Evolutionary conservation across 2,329 filamentous ascomycete genomes (phyloP), one percentile per base, ranked within the genome.

Genomic region (Aspergillaceae sp.): DNA sequence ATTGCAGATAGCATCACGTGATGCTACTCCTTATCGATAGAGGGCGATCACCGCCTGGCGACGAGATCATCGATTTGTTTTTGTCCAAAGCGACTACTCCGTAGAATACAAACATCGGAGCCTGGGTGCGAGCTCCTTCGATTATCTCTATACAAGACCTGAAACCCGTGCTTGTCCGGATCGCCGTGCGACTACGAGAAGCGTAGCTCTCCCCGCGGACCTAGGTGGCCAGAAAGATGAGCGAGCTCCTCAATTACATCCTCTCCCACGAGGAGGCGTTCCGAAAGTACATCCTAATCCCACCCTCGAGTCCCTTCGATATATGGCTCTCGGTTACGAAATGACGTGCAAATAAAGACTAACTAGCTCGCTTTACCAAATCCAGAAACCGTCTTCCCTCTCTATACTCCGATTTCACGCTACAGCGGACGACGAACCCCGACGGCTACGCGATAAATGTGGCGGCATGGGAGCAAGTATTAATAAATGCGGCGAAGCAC

Each of bases 391-490:
- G 89, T 42, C 76, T 95, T 8, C 83, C 87, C 8, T 90, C 88
- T 4, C 80, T 95, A 40, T 95, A 94, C 70, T 90, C 88, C 41
- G 89, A 95, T 64, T 94, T 95, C 61, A 75, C 80, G 34, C 69
- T 79, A 4, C 87, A 91, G 55, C 77, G 77, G 57, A 79, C 77
- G 35, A 79, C 86, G 26, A 94, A 95, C 61, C 87, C 88, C 1
- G 87, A 94, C 64, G 88, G 87, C 58, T 95, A 88, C 70, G 71
- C 75, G 19, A 87, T 88, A 38, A 95, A 95, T 63, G 74, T 87
- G 37, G 70, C 77, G 5, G 86, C 87, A 44, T 95, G 89, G 89
- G 80, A 83, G 48, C 77, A 78, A 35, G 88, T 82, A 2, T 75
- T 95, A 37, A 76, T 79, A n/a, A 74, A 79, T 43, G 84, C 88